Conservation (phyloP, 2,329 filamentous ascomycete genomes). For the Fusarium musae region DNA sequence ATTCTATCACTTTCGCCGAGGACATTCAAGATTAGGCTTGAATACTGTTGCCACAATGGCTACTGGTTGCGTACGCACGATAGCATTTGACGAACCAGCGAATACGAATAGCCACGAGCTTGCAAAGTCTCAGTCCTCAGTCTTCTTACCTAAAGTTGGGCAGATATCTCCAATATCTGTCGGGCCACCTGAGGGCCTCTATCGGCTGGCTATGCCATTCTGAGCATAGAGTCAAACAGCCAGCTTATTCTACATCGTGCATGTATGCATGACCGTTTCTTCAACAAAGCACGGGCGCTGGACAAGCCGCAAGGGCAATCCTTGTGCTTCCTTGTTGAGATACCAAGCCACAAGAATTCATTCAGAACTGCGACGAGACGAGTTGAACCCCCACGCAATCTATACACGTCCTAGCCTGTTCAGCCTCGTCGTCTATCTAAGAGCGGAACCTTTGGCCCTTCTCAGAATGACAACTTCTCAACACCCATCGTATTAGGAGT, state of each 20-base stretch:
- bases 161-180: neutral
- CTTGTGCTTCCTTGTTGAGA: neutral
- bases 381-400: neutral
- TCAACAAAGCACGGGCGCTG: neutral
- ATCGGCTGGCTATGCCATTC: neutral
- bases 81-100: neutral
- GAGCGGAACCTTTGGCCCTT: neutral
- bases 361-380: neutral
- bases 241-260: neutral
- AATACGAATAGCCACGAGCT: neutral
- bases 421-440: neutral
- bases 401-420: neutral
- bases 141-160: neutral
- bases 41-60: neutral
- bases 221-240: neutral
- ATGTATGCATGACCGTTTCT: constrained; percentile 1
- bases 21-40: neutral
- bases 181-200: neutral
- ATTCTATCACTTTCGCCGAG: neutral
- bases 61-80: neutral
- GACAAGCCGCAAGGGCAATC: neutral
- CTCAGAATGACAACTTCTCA: constrained; percentile 3
- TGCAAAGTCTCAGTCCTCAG: neutral
- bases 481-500: neutral
- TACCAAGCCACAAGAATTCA: neutral